Base-by-base conservation (phyloP, 768 basidiomycete genomes). In the Lentinula lateritia region DNA sequence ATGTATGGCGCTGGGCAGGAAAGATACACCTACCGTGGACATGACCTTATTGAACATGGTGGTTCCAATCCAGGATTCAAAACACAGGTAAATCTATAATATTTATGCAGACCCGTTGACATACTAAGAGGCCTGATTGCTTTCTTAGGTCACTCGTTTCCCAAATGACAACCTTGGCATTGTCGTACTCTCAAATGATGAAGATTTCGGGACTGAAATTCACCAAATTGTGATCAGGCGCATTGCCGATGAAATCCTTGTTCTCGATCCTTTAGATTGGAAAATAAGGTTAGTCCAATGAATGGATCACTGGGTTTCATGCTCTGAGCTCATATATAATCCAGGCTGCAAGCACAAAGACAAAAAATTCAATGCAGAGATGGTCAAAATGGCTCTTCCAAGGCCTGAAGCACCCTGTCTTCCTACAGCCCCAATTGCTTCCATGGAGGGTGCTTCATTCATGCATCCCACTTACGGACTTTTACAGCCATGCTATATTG, bases 41-140 rank as follows among this genome's bases (percentile, higher is more conserved):
- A 74, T 52, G 76, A 78, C 53, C 67, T 79, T 8, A 72, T 81
- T 43, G 78, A 80, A 59, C 78, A 81, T 64, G 76, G 76, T 2
- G 78, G 80, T 2, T 72, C 67, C 50, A 75, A 75, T 61, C 75
- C 77, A 1, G 78, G 78, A 1, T 79, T 69, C 60, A 69, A 69
- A 46, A 69, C 66, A 8, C 69, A 62, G n/a, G 62, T 67, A 46
- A 61, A 60, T 2, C 58, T 58, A 28, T 34, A 64, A 23, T 23
- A 23, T 23, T 23, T 23, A 23, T 23, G 23, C 23, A 23, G 23
- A 23, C 23, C 23, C 5, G n/a, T 5, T 42, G 5, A 38, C 20
- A 58, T 42, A 9, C 4, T 58, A 23, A 38, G 54, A 36, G 10
- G 5, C 36, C 36, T 38, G 58, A 2, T 55, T 41, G 8, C 63